Base-by-base conservation (phyloP, 2,329 filamentous ascomycete species). In the Pyrenophora teres region DNA sequence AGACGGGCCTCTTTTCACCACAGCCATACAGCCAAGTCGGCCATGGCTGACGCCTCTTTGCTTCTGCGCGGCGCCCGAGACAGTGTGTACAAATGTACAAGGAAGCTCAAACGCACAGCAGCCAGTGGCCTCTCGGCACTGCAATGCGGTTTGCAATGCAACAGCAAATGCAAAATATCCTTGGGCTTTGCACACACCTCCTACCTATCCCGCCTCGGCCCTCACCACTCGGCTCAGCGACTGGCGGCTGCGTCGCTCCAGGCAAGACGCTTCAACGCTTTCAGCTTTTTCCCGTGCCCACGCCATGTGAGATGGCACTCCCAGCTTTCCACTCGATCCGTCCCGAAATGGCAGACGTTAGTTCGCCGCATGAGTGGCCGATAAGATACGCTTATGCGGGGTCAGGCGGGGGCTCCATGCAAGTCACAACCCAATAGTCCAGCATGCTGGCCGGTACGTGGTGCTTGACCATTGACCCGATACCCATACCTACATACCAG, bases 161-260 rank as follows among this genome's bases (percentile, higher is more conserved):
- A n/a, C 41, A 15, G 36, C 15, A 41, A 33, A 15, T n/a, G 9
- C 36, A 13, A 13, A 30, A 4, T 12, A 30, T 30, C 27, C 27
- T 9, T 30, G 27, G 9, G 27, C 49, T 52, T 57, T 59, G 57
- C 54, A 41, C 48, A 48, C n/a, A n/a, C n/a, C n/a, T n/a, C n/a
- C n/a, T n/a, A n/a, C n/a, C n/a, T 46, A 39, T 47, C 50, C 54
- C 45, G 42, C 21, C 39, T 25, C 16, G 35, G 23, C 23, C 23
- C 3, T 52, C 50, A 30, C 32, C 27, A 47, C 41, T 56, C 39
- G 40, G 50, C 40, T 45, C 54, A 50, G 43, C 46, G 51, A 52
- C 52, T 46, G 60, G 64, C 66, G 65, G 60, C 60, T 64, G 65
- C 63, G 59, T 68, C 64, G 65, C 63, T 21, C 40, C 59, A 70